These are phyloP conservation scores for Naumovozyma castellii DNA, from an alignment of 805 yeast genomes.

Conservation along the genomic window DNA sequence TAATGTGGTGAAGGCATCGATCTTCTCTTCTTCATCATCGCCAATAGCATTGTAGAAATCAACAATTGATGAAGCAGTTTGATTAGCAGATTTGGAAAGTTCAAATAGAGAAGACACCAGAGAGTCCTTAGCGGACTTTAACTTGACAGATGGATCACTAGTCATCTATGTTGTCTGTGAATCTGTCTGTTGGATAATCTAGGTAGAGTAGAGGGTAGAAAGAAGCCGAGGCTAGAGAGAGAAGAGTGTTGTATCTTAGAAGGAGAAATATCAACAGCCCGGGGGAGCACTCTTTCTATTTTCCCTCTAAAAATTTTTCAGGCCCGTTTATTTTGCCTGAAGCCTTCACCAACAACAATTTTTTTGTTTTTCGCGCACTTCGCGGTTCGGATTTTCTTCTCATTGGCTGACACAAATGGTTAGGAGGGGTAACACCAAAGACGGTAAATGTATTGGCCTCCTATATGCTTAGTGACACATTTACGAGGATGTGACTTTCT, in stretches of 20 bases:
- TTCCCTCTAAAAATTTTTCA: background rate
- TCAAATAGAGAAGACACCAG: conserved; percentile 72
- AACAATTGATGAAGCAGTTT: conserved; percentile 71
- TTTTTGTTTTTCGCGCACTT: background rate
- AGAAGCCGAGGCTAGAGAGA: background rate
- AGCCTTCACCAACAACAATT: too few relatives aligned
- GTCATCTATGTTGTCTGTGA: conserved; percentile 15
- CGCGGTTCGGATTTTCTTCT: background rate
- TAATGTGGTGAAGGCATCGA: conserved; percentile 37
- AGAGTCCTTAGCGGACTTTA: conserved; percentile 32
- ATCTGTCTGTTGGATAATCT: too few relatives aligned
- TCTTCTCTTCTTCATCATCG: conserved; percentile 37
- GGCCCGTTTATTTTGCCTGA: too few relatives aligned
- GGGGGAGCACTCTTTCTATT: background rate
- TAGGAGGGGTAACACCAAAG: too few relatives aligned
- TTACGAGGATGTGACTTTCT: too few relatives aligned
- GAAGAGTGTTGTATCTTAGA: background rate
- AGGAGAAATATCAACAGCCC: background rate
- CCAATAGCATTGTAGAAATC: conserved; percentile 57
- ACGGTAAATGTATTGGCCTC: too few relatives aligned
- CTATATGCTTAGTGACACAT: too few relatives aligned
- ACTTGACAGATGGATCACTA: conserved; percentile 27
- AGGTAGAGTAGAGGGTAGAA: background rate
- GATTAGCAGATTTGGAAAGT: conserved; percentile 77
- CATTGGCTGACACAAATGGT: too few relatives aligned